Evolutionary conservation across 805 yeast genomes (phyloP), one percentile per base, ranked within the genome.

Genomic region (Metschnikowia amazonensis): DNA sequence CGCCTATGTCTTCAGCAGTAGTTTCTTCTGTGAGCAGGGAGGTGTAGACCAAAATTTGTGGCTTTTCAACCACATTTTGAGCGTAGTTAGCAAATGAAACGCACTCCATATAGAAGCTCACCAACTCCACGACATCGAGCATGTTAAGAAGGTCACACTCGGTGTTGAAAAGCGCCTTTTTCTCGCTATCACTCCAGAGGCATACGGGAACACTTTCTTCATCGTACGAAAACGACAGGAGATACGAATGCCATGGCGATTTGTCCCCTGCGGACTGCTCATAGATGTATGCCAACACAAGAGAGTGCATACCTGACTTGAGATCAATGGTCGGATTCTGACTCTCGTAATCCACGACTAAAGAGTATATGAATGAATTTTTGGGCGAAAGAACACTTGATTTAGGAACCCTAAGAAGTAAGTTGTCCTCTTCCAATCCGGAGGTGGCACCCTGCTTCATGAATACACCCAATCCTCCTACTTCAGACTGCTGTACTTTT

Each of bases 181-280:
- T 75, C 23, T 77, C 81, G 0, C 64, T 58, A 2, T 69, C 73
- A 1, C 64, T 46, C 96, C 96, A 88, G 28, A 83, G 67, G 46
- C 83, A 72, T 2, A 90, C 80, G 0, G 95, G 90, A 4, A 60
- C 42, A 3, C 74, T 46, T 7, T 68, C 63, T 3, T 64, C 58
- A 3, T 60, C 55, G 7, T 67, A 57, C 45, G 71, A 67, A 23
- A 88, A 75, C 16, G 84, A 71, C 23, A 69, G 63, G 36, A 90
- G 67, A 60, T 84, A 92, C 3, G 67, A 70, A 48, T 48, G 70
- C 97, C 97, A 92, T 4, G 96, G 97, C n/a, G 95, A 84, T 3
- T 61, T 54, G n/a, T 70, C 66, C 2, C 79, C 79, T 37, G 75
- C 66, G 3, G 78, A 66, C 44, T 72, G 63, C 60, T 92, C 98